phyloP scores from a whole-genome alignment of 2,329 filamentous ascomycete species.

The Thelonectria rubi region DNA sequence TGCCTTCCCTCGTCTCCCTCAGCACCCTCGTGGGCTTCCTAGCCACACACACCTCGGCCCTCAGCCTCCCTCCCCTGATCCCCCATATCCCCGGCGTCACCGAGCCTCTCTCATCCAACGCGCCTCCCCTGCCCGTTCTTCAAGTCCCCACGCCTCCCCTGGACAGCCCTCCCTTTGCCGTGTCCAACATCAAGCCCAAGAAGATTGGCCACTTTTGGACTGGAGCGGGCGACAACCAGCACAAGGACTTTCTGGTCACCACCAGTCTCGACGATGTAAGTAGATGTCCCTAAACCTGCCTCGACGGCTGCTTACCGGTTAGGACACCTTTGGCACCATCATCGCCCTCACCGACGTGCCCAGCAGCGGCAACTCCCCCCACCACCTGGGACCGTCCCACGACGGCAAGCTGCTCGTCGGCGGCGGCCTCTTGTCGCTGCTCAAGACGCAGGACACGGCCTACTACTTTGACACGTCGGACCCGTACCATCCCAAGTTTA shows the following conservation, averaged over 20 bases:
- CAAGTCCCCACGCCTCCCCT: conserved; percentile 68
- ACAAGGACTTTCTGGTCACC: conserved; percentile 67
- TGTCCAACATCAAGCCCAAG: conserved; percentile 67
- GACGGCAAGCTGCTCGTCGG: conserved; percentile 68
- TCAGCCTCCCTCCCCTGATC: conserved; percentile 63
- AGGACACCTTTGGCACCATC: conserved; percentile 69
- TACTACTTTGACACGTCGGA: conserved; percentile 69
- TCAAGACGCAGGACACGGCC: conserved; percentile 69
- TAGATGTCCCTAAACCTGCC: too few relatives aligned
- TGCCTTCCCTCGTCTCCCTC: conserved; percentile 34
- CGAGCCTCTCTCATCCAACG: conserved; percentile 59
- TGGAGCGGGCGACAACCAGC: conserved; percentile 66
- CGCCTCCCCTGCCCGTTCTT: conserved; percentile 65
- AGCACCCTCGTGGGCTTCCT: conserved; percentile 31
- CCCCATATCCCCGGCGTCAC: conserved; percentile 68
- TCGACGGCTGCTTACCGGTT: conserved; percentile 4
- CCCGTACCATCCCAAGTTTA: conserved; percentile 66
- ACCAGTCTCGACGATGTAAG: conserved; percentile 66
- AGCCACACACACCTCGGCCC: conserved; percentile 30
- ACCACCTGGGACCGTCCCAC: conserved; percentile 63
- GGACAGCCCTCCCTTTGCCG: conserved; percentile 60
- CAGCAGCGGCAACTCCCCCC: conserved; percentile 67
- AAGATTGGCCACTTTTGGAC: conserved; percentile 74
- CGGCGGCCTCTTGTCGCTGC: conserved; percentile 65
- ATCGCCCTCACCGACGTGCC: conserved; percentile 67